phyloP scores from a whole-genome alignment of 2,329 filamentous ascomycete genomes.

The Alternaria panax region DNA sequence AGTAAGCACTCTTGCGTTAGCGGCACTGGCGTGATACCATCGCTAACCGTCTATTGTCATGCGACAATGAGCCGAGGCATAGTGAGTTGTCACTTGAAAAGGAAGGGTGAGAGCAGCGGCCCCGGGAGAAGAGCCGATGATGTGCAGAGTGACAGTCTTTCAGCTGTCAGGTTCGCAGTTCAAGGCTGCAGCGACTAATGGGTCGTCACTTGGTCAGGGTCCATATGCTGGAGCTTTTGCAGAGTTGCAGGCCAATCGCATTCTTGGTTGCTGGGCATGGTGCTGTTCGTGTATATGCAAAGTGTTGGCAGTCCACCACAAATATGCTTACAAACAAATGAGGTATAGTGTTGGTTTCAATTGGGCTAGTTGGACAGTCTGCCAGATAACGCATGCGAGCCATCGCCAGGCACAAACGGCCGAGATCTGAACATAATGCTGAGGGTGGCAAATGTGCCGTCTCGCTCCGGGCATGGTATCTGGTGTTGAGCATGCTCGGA shows the following conservation, averaged over 20 bases:
- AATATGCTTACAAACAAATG: slow-evolving; percentile 3
- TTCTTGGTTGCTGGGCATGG: neutral
- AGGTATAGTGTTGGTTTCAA: slow-evolving; percentile 1
- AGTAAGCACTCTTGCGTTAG: slow-evolving; percentile 5
- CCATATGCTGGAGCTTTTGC: neutral
- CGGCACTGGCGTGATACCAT: neutral
- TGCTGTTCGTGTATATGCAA: slow-evolving; percentile 2
- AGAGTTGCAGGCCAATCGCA: slow-evolving; percentile 3
- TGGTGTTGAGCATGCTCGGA: neutral
- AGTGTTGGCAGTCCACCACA: slow-evolving; percentile 3
- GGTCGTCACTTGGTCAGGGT: neutral
- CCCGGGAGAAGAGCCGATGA: slow-evolving; percentile 7
- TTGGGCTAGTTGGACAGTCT: neutral
- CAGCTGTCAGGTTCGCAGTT: neutral
- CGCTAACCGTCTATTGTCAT: slow-evolving; percentile 2
- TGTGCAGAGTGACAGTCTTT: neutral
- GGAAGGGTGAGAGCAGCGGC: neutral
- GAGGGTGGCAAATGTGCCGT: neutral
- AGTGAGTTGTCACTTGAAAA: neutral
- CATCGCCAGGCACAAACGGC: slow-evolving; percentile 1
- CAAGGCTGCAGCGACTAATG: slow-evolving; percentile 4
- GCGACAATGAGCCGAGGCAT: slow-evolving; percentile 7
- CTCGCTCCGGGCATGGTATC: neutral
- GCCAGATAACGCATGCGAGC: slow-evolving; percentile 2
- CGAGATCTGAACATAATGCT: slow-evolving; percentile 5